Base-by-base conservation (phyloP, 805 yeast species). In the Lipomyces starkeyi region DNA sequence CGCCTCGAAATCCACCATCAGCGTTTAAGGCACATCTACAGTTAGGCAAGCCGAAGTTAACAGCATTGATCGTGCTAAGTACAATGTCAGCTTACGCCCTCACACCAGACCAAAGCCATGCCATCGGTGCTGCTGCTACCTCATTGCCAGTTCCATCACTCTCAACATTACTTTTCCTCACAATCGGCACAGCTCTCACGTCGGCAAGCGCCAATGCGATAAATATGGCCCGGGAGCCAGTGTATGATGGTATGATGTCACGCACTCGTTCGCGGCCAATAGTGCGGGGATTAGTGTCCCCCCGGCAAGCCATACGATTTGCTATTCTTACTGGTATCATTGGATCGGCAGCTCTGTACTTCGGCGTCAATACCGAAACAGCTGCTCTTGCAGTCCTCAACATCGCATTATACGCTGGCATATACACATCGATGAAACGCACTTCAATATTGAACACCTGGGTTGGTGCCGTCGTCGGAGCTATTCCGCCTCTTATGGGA, bases 381-480 rank as follows among this genome's bases (percentile, higher is more conserved):
- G 91, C 97, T 0, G 75, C 82, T 0, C 82, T 95, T n/a, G 98
- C 98, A 2, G 84, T 86, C 0, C 75, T 87, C 6, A 95, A 95
- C 77, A 91, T 95, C 61, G 86, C 85, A 0, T 83, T 95, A 11
- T 95, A 95, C 76, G 88, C 96, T 0, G 93, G 98, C 90, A 79
- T 89, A 0, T 95, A 95, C 80, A 95, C 99, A 0, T 89, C 97
- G 0, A 80, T 95, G 77, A 95, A 95, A 76, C 84, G 99, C 65
- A 86, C 83, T 68, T 88, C 91, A 29, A 94, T 95, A 62, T 77
- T 91, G 54, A 95, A 95, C 78, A 95, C 99, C 0, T 95, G 99
- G 99, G 95, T 95, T 2, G 99, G 99, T 22, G 99, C 99, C 0
- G 78, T 95, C n/a, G 99, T 95, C 3, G 99, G 99, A 3, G 99